Evolutionary conservation across 2,329 filamentous ascomycete species (phyloP).

Genomic region (Aschersonia sp.): DNA sequence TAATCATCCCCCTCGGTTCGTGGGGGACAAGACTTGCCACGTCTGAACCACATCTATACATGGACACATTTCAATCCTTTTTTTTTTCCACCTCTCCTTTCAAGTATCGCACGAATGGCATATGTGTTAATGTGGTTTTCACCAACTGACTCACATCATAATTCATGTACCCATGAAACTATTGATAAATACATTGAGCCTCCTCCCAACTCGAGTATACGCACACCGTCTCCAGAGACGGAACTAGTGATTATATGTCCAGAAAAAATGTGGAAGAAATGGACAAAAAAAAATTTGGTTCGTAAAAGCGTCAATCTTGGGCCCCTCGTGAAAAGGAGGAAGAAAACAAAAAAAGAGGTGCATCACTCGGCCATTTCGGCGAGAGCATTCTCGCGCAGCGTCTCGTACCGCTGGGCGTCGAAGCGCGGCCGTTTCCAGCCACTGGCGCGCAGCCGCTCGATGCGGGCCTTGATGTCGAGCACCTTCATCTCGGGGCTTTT

Average conservation of each 20-base stretch:
- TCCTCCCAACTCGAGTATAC: not conserved
- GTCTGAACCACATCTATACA: too few species aligned
- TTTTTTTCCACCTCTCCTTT: too few species aligned
- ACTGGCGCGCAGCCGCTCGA: conserved; percentile 36
- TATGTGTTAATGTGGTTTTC: too few species aligned
- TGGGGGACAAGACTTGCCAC: too few species aligned
- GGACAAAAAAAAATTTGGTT: not conserved
- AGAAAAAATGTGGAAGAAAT: not conserved
- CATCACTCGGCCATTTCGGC: conserved; percentile 25
- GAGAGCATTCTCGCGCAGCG: conserved; percentile 34
- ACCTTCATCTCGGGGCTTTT: conserved; percentile 20
- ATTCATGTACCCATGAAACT: too few species aligned
- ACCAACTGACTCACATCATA: not conserved
- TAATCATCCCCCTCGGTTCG: too few species aligned
- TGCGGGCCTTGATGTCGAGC: conserved; percentile 32
- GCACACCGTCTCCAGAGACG: not conserved
- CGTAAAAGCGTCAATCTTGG: not conserved
- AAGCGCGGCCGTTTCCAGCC: conserved; percentile 44
- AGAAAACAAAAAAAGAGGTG: not conserved
- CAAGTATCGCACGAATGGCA: too few species aligned
- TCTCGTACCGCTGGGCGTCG: conserved; percentile 36
- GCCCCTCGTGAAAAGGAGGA: not conserved
- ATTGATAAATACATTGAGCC: too few species aligned
- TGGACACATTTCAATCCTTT: too few species aligned
- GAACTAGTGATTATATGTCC: not conserved